phyloP scores from a whole-genome alignment of 805 yeast species.

The Saturnispora quitensis region DNA sequence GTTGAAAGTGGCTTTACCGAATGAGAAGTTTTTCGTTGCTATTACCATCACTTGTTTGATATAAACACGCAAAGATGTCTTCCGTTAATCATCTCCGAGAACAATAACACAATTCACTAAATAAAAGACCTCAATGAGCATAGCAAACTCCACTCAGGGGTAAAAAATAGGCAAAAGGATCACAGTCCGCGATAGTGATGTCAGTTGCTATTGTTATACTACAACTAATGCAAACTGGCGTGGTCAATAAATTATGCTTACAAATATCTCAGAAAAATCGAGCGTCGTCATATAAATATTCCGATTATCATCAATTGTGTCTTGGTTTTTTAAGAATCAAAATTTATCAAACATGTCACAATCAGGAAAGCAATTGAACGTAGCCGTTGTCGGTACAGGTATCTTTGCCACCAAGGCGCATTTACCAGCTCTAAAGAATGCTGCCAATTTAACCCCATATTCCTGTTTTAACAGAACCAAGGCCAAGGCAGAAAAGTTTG shows the following conservation, averaged over 20 bases:
- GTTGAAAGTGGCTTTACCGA: too few species aligned
- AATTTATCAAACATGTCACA: background rate
- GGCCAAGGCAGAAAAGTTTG: slow-evolving; percentile 75
- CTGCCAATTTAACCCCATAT: slow-evolving; percentile 43
- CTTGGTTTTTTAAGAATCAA: background rate
- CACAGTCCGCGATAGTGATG: background rate
- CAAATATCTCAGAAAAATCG: background rate
- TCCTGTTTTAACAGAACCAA: slow-evolving; percentile 81
- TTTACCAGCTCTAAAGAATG: slow-evolving; percentile 58
- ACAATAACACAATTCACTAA: background rate
- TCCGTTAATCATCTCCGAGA: background rate
- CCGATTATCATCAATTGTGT: background rate
- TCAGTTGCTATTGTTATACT: background rate
- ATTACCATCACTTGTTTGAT: too few species aligned
- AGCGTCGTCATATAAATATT: background rate
- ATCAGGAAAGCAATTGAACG: slow-evolving; percentile 29
- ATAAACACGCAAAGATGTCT: too few species aligned
- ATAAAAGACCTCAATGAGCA: background rate
- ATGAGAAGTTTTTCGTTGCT: too few species aligned
- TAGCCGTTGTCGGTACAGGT: slow-evolving; percentile 73
- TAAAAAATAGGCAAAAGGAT: background rate
- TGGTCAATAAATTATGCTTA: background rate
- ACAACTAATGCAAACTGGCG: background rate
- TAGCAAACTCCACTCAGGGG: background rate
- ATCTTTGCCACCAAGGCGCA: slow-evolving; percentile 83